Conservation (phyloP, 2,329 filamentous ascomycete species). For the Sporothrix schenckii region DNA sequence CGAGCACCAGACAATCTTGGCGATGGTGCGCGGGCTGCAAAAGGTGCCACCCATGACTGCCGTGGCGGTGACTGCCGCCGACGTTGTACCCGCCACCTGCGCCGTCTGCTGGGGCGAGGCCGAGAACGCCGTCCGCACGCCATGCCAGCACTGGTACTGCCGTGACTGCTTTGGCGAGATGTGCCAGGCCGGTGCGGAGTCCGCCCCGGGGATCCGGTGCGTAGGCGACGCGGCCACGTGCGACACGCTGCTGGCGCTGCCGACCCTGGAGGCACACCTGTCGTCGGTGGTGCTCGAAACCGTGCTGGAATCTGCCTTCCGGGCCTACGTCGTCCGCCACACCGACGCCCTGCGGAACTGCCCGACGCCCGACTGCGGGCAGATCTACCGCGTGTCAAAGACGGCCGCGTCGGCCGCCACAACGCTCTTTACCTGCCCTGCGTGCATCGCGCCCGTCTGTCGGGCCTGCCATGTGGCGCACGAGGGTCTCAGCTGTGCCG, state of each 20-base stretch:
- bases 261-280: conserved; percentile 41
- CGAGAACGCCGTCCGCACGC: conserved; percentile 43
- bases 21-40: too few relatives aligned
- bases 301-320: conserved; percentile 46
- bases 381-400: conserved; percentile 46
- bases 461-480: conserved; percentile 45
- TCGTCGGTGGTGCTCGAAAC: conserved; percentile 44
- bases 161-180: conserved; percentile 47
- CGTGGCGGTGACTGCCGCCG: too few relatives aligned
- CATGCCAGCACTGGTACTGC: conserved; percentile 50
- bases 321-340: conserved; percentile 42
- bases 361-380: conserved; percentile 49
- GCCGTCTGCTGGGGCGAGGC: conserved; percentile 46
- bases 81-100: conserved; percentile 35
- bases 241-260: conserved; percentile 37
- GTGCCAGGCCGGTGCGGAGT: conserved; percentile 35
- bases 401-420: neutral
- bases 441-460: conserved; percentile 45
- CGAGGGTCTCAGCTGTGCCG: conserved; percentile 33
- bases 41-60: too few relatives aligned
- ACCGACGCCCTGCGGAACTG: conserved; percentile 46
- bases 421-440: conserved; percentile 43
- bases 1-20: too few relatives aligned
- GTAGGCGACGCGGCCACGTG: conserved; percentile 37
- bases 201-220: conserved; percentile 26